Base-by-base conservation (phyloP, 2,329 filamentous ascomycete species). In the Epichloe hybrida region DNA sequence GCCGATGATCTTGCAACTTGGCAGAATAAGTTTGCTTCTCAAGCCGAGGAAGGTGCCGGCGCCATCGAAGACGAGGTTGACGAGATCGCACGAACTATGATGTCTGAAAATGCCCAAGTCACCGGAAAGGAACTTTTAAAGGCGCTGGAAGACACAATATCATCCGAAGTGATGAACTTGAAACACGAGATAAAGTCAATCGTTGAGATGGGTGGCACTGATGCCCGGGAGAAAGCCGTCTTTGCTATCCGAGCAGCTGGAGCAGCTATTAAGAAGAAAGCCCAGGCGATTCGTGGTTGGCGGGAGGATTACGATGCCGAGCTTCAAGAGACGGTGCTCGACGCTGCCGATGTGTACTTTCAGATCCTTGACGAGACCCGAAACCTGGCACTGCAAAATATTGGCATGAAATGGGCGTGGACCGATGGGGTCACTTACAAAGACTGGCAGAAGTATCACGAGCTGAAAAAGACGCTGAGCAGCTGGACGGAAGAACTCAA, bases 381-480 rank as follows among this genome's bases (percentile, higher is more conserved):
- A 41, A 85, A 90, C 59, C 74, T 95, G 37, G 88, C 89, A 5
- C 75, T 96, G 36, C 88, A 95, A 64, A 88, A 94, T 64, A 88
- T 96, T 50, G 90, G 90, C 51, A 91, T 94, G 81, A 80, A 79
- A 62, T 98, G 93, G 90, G 89, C 91, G 12, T 95, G 88, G 84
- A 93, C 89, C 70, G 89, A 97, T 52, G 88, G 88, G 35, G 80
- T 98, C 54, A 95, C 91, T 1, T 96, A 98, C 74, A 90, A 94
- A 66, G 89, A 98, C 65, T 98, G 93, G 93, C 81, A 84, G 53
- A 93, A 91, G 65, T 98, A 95, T 63, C 89, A 97, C 65, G 81
- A 86, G 53, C 74, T 98, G 52, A 94, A 87, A 70, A 80, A 78
- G 50, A 84, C 86, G 12, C 86, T 96, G 49, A 83, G 84, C 46